Evolutionary conservation across 2,329 filamentous ascomycete genomes (phyloP).

Genomic region (Hypoxylon sp.): DNA sequence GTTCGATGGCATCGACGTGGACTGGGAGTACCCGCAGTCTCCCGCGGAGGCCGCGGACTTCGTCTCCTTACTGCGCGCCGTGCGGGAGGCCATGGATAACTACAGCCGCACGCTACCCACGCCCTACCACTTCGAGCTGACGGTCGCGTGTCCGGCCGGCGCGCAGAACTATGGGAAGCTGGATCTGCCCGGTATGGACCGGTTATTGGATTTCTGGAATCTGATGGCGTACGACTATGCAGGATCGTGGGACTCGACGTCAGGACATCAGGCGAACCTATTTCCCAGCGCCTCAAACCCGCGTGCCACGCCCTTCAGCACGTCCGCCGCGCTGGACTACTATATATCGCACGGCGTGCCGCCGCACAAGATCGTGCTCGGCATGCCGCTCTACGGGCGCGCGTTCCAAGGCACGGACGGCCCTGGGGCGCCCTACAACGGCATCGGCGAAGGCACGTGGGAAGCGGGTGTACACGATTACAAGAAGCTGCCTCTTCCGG

Average conservation of each 20-base stretch:
- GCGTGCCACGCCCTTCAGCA: conserved; percentile 82
- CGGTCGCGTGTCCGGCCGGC: conserved; percentile 75
- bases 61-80: conserved; percentile 70
- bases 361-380: conserved; percentile 82
- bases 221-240: conserved; percentile 92
- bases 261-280: conserved; percentile 88
- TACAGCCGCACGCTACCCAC: conserved; percentile 64
- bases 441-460: conserved; percentile 85
- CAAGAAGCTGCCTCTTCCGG: conserved; percentile 82
- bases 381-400: conserved; percentile 93
- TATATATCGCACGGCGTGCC: conserved; percentile 76
- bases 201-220: conserved; percentile 80
- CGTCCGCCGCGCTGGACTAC: conserved; percentile 76
- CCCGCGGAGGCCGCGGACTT: conserved; percentile 69
- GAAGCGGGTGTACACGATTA: conserved; percentile 90
- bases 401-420: conserved; percentile 86
- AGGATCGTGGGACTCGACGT: conserved; percentile 80
- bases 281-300: conserved; percentile 72
- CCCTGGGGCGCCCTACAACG: conserved; percentile 76
- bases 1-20: conserved; percentile 79
- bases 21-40: conserved; percentile 77
- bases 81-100: conserved; percentile 70
- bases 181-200: conserved; percentile 75
- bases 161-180: conserved; percentile 74
- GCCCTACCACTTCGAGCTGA: conserved; percentile 73